Base-by-base conservation (phyloP, 2,329 filamentous ascomycete species). In the Aschersonia sp. region DNA sequence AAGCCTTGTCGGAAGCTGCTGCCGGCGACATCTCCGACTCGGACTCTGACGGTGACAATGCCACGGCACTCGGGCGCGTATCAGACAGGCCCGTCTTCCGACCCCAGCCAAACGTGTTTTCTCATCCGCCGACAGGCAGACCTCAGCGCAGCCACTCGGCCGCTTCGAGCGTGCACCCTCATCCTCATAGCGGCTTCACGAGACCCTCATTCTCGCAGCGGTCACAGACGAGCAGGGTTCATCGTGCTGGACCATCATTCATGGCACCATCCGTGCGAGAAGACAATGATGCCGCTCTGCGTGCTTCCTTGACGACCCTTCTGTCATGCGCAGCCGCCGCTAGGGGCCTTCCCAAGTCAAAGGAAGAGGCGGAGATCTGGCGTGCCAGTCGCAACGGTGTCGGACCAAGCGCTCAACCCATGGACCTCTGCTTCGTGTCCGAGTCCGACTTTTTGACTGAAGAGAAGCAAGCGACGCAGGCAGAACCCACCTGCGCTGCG, bases 291-390 rank as follows among this genome's bases (percentile, higher is more conserved):
- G 92, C 88, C 32, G 92, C 88, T 2, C 73, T 98, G 9, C 82
- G 92, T 35, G 88, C 92, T 22, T 95, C 87, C 45, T 73, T 98
- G n/a, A 95, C 88, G 1, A 97, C 92, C 0, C 75, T 98, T 10
- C 77, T 98, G 10, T 96, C 90, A n/a, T 94, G 87, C 58, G 90
- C 88, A 0, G 88, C 89, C 4, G 92, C 90, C 0, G 92, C 90
- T 1, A 78, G 92, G 42, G 84, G 85, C 4, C 70, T 92, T 12
- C 79, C 83, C 1, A 95, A 92, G 59, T 68, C 70, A 12, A 70
- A 70, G 45, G 69, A 73, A 45, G 69, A 73, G 47, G 59, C 60
- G 10, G 68, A 70, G 47, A 57, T 61, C 10, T 57, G 62, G 45
- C 53, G 60, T 11, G 50, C 55, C 10, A 54, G 59, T 8, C 63